Percentiles rank a stretch among this genome's conserved stretches.
Conservation (phyloP, 148 eudicot species). For the Cornus kousa region DNA sequence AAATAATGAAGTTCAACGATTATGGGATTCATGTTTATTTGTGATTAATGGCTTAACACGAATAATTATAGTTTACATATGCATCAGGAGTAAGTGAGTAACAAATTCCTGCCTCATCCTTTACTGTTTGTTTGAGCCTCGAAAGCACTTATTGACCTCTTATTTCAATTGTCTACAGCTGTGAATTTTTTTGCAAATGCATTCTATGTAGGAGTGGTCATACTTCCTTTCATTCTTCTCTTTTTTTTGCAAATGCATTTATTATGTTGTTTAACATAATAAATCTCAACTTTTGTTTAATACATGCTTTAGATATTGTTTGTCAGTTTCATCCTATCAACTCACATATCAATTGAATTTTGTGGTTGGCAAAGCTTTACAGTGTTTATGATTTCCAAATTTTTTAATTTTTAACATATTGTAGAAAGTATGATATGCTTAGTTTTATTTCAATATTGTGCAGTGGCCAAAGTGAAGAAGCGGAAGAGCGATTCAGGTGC, state of each 20-base stretch:
- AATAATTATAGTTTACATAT: no score
- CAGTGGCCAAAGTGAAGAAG: slow-evolving; percentile 90
- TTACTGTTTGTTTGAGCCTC: neutral
- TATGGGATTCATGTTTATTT: no score
- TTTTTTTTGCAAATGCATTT: neutral
- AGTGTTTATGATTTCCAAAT: neutral
- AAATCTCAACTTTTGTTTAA: neutral
- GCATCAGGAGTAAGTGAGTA: neutral
- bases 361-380: neutral
- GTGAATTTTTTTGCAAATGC: no score
- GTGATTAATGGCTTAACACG: no score
- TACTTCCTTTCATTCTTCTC: neutral
- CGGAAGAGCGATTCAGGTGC: slow-evolving; percentile 66
- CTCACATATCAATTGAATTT: neutral
- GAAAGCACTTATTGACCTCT: neutral
- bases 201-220: neutral
- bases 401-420: neutral
- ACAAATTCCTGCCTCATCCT: neutral
- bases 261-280: neutral
- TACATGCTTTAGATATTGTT: neutral
- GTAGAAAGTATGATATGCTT: neutral
- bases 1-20: no score
- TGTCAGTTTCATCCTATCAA: neutral
- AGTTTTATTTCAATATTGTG: slow-evolving; percentile 19
- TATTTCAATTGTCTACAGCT: neutral